phyloP scores from a whole-genome alignment of 257 asterid species.

The Catharanthus roseus region DNA sequence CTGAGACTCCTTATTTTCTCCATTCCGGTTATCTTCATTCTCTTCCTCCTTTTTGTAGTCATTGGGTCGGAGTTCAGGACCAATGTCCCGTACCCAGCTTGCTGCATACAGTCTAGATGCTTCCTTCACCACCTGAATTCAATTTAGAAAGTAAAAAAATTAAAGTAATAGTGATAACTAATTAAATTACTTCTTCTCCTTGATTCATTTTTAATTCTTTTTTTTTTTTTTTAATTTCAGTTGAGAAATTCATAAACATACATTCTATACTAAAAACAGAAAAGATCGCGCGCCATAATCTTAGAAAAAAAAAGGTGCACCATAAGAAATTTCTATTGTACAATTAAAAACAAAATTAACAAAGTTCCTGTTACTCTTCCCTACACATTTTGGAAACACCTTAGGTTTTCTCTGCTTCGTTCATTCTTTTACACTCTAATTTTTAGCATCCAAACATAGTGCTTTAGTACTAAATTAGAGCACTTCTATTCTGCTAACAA shows the following conservation, averaged over 20 bases:
- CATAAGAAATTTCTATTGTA: not conserved
- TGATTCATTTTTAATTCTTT: not conserved
- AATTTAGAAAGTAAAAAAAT: slow-evolving; percentile 3
- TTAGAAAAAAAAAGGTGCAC: not conserved
- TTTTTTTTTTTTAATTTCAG: not conserved
- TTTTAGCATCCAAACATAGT: not conserved
- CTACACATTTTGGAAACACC: not conserved
- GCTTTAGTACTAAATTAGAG: not conserved
- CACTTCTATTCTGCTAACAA: not conserved
- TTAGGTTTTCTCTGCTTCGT: too few species aligned
- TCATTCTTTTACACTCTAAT: not conserved
- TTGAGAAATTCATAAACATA: not conserved
- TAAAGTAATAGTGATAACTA: not conserved
- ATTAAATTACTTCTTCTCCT: not conserved
- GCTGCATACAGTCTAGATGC: slow-evolving; percentile 77
- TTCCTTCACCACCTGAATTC: slow-evolving; percentile 68
- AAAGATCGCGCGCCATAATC: not conserved
- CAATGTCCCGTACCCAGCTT: slow-evolving; percentile 93
- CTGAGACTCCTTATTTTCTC: slow-evolving; percentile 23
- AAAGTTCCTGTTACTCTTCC: not conserved
- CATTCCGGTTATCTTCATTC: slow-evolving; percentile 20
- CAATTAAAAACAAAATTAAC: not conserved
- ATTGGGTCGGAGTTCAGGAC: slow-evolving; percentile 85
- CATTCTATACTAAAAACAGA: not conserved
- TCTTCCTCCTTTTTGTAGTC: slow-evolving; percentile 55